Percentiles rank a stretch among this genome's conserved stretches.
These are phyloP conservation scores for Scedosporium aurantiacum DNA, from an alignment of 2,329 filamentous ascomycete species.

Conservation along the genomic window DNA sequence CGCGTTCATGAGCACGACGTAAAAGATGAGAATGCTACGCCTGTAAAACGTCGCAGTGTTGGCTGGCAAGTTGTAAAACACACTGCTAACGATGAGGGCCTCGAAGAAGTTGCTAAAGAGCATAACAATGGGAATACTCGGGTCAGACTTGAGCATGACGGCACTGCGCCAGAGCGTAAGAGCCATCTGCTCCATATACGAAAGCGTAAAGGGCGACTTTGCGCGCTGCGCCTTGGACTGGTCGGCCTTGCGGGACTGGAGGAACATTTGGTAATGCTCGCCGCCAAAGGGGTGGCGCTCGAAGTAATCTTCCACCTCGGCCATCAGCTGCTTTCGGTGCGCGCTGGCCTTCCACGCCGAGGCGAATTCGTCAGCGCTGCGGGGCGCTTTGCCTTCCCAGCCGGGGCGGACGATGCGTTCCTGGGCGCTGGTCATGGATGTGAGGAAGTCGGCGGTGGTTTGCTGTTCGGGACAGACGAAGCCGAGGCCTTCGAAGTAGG, in stretches of 20 bases:
- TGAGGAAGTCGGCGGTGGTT: constrained; percentile 67
- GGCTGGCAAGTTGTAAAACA: constrained; percentile 35
- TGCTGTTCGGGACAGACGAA: constrained; percentile 57
- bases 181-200: constrained; percentile 31
- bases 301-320: constrained; percentile 18
- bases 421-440: constrained; percentile 30
- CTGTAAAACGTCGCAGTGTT: constrained; percentile 33
- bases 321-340: constrained; percentile 17
- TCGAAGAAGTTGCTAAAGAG: constrained; percentile 34
- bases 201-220: constrained; percentile 37
- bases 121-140: constrained; percentile 21
- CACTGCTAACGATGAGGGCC: constrained; percentile 38
- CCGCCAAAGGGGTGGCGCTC: constrained; percentile 14
- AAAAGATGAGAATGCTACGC: constrained; percentile 37
- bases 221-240: constrained; percentile 26
- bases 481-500: constrained; percentile 51
- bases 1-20: constrained; percentile 43
- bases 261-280: constrained; percentile 15
- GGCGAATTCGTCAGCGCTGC: constrained; percentile 27
- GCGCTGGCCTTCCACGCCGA: constrained; percentile 20
- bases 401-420: constrained; percentile 23
- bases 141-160: constrained; percentile 8
- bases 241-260: constrained; percentile 14
- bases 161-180: constrained; percentile 27
- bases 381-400: constrained; percentile 21